Percentiles rank a stretch among this genome's conserved stretches.
Conservation (phyloP, 768 basidiomycete species). For the Mycena alexandri region DNA sequence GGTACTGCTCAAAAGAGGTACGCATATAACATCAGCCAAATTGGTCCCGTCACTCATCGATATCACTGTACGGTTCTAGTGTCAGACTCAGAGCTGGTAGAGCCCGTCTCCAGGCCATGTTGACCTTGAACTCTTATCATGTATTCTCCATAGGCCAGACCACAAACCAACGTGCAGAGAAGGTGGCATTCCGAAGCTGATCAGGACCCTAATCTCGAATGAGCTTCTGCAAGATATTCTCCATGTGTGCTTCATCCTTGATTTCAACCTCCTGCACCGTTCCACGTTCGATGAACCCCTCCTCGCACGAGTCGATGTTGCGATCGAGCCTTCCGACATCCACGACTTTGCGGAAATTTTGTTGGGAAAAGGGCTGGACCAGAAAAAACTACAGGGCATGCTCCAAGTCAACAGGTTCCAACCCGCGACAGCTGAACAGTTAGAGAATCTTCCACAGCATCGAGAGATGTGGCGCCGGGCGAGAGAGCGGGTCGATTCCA, state of each 20-base stretch:
- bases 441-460: constrained; percentile 5
- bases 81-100: constrained; percentile 15
- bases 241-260: constrained; percentile 18
- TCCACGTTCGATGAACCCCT: constrained; percentile 1
- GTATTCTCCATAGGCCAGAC: constrained; percentile 17
- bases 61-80: constrained; percentile 21
- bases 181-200: constrained; percentile 20
- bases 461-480: constrained; percentile 2
- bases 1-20: constrained; percentile 24
- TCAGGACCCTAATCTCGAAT: constrained; percentile 17
- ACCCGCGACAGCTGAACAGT: constrained; percentile 7
- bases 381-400: constrained; percentile 17
- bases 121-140: constrained; percentile 19
- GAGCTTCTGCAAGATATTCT: constrained; percentile 9
- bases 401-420: constrained; percentile 19
- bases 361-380: constrained; percentile 3
- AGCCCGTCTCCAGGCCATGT: constrained; percentile 16
- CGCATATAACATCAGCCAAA: constrained; percentile 21
- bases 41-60: constrained; percentile 8
- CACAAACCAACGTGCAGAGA: constrained; percentile 19
- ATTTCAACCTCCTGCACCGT: constrained; percentile 13
- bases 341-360: constrained; percentile 16
- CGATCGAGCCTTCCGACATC: constrained; percentile 17
- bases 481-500: not conserved
- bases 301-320: constrained; percentile 15